phyloP scores from a whole-genome alignment of 2,329 filamentous ascomycete species.

The Claviceps cyperi region DNA sequence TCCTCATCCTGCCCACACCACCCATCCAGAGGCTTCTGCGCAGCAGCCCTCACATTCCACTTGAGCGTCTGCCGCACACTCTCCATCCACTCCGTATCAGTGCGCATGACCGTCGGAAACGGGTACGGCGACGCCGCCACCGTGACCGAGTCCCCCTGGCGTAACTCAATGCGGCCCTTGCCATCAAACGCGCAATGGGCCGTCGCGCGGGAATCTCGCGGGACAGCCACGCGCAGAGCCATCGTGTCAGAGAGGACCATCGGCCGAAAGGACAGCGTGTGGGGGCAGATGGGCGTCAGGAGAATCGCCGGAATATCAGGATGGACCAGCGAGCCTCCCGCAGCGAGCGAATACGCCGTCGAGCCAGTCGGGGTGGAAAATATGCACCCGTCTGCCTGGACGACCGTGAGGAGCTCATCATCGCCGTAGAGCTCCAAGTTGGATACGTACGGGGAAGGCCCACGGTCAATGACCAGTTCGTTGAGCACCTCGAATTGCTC shows the following conservation, averaged over 20 bases:
- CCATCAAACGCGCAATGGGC: constrained; percentile 97
- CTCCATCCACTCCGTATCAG: constrained; percentile 89
- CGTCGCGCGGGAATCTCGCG: constrained; percentile 70
- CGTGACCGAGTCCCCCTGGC: constrained; percentile 87
- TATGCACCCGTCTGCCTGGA: constrained; percentile 94
- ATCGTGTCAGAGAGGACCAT: constrained; percentile 97
- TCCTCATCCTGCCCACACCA: too few species aligned
- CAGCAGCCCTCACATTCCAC: constrained; percentile 88
- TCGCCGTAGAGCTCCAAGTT: constrained; percentile 94
- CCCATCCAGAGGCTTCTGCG: constrained; percentile 73
- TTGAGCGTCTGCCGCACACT: constrained; percentile 81
- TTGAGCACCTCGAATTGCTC: constrained; percentile 98
- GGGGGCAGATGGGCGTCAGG: constrained; percentile 92
- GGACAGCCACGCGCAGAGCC: constrained; percentile 77
- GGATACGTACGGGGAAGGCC: constrained; percentile 91
- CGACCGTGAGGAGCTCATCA: constrained; percentile 83
- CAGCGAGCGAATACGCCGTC: constrained; percentile 91
- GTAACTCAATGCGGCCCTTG: constrained; percentile 86
- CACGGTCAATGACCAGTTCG: constrained; percentile 94
- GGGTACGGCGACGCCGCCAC: constrained; percentile 93
- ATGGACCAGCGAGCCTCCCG: constrained; percentile 88
- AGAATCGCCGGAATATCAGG: constrained; percentile 95
- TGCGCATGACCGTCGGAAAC: constrained; percentile 88
- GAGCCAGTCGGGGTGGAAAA: constrained; percentile 92
- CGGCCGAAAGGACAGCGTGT: constrained; percentile 89